A percentile compares a stretch with the other conserved stretches of the same genome.
phyloP scores from a whole-genome alignment of 2,329 filamentous ascomycete genomes.

The Fusarium staphyleae region DNA sequence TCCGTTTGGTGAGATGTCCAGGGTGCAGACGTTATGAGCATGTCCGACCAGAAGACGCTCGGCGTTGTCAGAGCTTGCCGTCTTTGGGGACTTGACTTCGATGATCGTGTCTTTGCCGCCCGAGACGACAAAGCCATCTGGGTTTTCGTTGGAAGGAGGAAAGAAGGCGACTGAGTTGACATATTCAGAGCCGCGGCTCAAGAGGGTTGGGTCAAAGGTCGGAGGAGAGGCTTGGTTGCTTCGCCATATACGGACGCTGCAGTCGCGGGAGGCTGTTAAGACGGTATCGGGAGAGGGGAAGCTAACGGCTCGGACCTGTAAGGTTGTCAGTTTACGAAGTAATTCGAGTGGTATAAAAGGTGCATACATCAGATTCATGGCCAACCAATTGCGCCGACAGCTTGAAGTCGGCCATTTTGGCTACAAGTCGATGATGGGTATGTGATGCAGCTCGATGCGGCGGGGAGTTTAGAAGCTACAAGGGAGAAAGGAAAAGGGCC shows the following conservation, averaged over 20 bases:
- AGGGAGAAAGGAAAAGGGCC: slow-evolving; percentile 15
- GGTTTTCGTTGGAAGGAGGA: slow-evolving; percentile 70
- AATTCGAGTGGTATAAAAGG: neutral
- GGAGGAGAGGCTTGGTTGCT: slow-evolving; percentile 70
- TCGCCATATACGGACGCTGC: slow-evolving; percentile 87
- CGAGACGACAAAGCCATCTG: slow-evolving; percentile 83
- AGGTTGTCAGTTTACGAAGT: slow-evolving; percentile 17
- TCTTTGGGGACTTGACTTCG: slow-evolving; percentile 79
- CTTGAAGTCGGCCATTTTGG: slow-evolving; percentile 78
- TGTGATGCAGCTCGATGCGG: slow-evolving; percentile 17
- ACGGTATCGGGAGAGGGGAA: slow-evolving; percentile 77
- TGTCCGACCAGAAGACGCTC: slow-evolving; percentile 89
- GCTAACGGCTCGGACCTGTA: slow-evolving; percentile 82
- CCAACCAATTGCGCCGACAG: slow-evolving; percentile 88
- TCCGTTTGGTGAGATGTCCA: slow-evolving; percentile 78
- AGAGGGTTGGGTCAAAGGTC: slow-evolving; percentile 77
- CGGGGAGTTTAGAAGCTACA: slow-evolving; percentile 6
- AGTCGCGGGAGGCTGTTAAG: slow-evolving; percentile 89
- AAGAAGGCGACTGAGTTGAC: slow-evolving; percentile 86
- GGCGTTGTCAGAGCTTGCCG: slow-evolving; percentile 74
- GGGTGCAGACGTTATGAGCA: slow-evolving; percentile 82
- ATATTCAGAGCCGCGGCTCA: slow-evolving; percentile 82
- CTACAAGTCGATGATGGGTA: slow-evolving; percentile 45
- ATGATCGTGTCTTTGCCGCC: slow-evolving; percentile 93
- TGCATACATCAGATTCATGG: slow-evolving; percentile 89